These are phyloP conservation scores for Candida orba DNA, from an alignment of 805 yeast species.

Conservation along the genomic window DNA sequence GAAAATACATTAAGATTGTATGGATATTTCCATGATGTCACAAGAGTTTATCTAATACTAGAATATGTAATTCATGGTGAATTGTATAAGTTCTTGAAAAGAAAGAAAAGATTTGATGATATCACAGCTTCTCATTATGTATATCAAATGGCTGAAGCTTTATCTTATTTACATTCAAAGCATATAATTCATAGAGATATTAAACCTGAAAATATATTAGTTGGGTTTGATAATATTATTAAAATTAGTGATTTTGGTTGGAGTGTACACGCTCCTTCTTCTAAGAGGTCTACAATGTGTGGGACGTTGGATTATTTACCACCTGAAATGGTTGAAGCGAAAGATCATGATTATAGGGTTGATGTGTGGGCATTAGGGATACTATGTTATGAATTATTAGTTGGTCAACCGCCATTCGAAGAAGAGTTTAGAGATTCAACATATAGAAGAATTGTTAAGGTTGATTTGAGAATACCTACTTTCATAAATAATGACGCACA, in stretches of 20 bases:
- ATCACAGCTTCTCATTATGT: slow-evolving; percentile 70
- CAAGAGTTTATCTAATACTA: slow-evolving; percentile 72
- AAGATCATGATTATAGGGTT: slow-evolving; percentile 68
- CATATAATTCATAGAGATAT: slow-evolving; percentile 87
- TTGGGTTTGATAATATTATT: slow-evolving; percentile 67
- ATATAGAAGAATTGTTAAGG: slow-evolving; percentile 68
- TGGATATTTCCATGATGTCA: slow-evolving; percentile 78
- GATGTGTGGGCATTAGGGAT: slow-evolving; percentile 95
- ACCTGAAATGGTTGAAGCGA: slow-evolving; percentile 88
- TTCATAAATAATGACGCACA: slow-evolving; percentile 68
- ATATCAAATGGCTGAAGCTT: slow-evolving; percentile 75
- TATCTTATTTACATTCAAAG: slow-evolving; percentile 68
- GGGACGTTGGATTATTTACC: slow-evolving; percentile 94
- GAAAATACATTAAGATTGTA: slow-evolving; percentile 73
- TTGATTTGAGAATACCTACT: slow-evolving; percentile 68
- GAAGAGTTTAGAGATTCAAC: slow-evolving; percentile 73
- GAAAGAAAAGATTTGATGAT: slow-evolving; percentile 65
- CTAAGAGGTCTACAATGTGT: slow-evolving; percentile 74
- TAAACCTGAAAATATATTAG: slow-evolving; percentile 86
- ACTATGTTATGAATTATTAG: slow-evolving; percentile 74
- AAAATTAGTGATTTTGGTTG: slow-evolving; percentile 95
- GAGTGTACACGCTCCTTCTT: slow-evolving; percentile 64
- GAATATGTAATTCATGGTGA: slow-evolving; percentile 88
- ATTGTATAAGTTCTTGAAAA: slow-evolving; percentile 63
- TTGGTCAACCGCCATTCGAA: slow-evolving; percentile 90